Evolutionary conservation across 129 eudicot species (phyloP).

Genomic region (Arctium lappa): DNA sequence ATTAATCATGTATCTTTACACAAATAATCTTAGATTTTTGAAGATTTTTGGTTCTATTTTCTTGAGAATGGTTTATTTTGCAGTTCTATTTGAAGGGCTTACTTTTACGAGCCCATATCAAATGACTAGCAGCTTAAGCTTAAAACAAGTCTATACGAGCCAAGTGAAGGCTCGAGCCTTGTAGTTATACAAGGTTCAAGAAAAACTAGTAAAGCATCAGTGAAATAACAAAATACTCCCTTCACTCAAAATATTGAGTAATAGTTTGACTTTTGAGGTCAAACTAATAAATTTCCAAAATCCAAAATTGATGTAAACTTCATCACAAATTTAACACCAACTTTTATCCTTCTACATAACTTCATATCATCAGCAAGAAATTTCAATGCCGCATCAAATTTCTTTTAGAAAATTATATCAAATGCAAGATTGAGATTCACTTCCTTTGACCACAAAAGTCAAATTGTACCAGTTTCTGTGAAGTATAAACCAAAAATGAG

Average conservation of each 20-base stretch:
- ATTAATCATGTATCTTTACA: no score
- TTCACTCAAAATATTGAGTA: background rate
- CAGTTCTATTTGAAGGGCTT: background rate
- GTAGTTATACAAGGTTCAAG: background rate
- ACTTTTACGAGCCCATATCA: background rate
- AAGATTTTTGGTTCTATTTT: no score
- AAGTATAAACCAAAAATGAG: background rate
- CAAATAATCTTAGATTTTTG: no score
- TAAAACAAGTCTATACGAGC: background rate
- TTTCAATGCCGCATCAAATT: background rate
- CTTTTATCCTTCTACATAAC: background rate
- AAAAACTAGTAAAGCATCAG: background rate
- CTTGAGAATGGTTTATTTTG: no score
- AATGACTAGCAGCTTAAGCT: background rate
- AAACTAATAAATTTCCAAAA: background rate
- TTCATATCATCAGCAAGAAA: background rate
- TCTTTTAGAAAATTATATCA: background rate
- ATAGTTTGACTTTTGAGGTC: background rate
- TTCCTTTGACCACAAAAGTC: background rate
- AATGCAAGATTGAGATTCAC: background rate
- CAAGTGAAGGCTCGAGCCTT: background rate
- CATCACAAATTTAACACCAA: background rate
- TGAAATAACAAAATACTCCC: background rate
- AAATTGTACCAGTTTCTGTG: background rate
- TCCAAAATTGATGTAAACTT: background rate